Base-by-base conservation (phyloP, 2,329 filamentous ascomycete genomes). In the Fusarium sp. region DNA sequence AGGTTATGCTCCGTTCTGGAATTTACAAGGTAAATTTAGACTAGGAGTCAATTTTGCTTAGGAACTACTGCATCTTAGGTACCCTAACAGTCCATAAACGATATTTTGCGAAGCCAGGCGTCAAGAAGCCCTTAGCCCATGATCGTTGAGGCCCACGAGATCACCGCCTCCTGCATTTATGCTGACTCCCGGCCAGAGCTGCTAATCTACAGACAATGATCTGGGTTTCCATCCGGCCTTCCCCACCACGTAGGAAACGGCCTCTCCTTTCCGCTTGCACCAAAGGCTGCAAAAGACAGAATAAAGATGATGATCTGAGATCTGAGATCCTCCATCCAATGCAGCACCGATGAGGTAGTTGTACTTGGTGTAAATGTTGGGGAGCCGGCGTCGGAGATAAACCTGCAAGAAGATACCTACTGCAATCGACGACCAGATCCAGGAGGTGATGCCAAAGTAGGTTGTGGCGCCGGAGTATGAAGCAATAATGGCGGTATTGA, bases 371-470 rank as follows among this genome's bases (percentile, higher is more conserved):
- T 77, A 80, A 45, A 76, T 72, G 14, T 59, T 65, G 5, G 79
- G 79, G 10, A 70, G 41, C 4, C 77, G 69, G 14, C 71, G 74
- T 6, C 79, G 65, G 6, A 81, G 65, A 59, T 74, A 81, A 16
- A 76, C 66, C 56, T 81, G 79, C 7, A 74, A 77, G 33, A 82
- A 78, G 31, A 82, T 78, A 9, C 82, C 83, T 16, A 82, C 69
- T 1, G 75, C 73, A 63, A 84, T 83, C 33, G 78, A 82, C 0
- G 76, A 76, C 68, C 80, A 73, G 16, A 85, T 75, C 24, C 81
- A 82, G 3, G 81, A 80, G 54, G 85, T 76, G 33, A 68, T 84
- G 5, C 84, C 86, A 35, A 83, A 52, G 27, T 29, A 52, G 4
- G 48, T 52, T 8, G 48, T 31, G 10, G 48, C 48, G 1, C 48